Conservation (phyloP, 805 yeast species). For the Lachancea dasiensis region DNA sequence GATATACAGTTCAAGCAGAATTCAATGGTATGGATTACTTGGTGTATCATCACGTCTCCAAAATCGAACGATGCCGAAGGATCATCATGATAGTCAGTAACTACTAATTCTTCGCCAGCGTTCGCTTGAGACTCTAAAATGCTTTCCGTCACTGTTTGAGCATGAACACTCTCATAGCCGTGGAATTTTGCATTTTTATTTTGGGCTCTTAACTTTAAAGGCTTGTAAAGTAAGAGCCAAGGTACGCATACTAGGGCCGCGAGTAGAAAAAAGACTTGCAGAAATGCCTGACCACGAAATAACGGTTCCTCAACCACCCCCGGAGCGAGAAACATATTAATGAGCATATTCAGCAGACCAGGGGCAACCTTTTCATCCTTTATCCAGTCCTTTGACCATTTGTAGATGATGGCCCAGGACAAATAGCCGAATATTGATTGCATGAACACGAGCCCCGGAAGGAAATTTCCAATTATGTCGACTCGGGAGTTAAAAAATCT, state of each 20-base stretch:
- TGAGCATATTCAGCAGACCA: conserved; percentile 87
- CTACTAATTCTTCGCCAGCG: conserved; percentile 42
- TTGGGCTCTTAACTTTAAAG: conserved; percentile 59
- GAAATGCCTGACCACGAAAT: conserved; percentile 68
- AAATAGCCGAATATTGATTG: conserved; percentile 94
- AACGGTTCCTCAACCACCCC: conserved; percentile 79
- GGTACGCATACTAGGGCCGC: conserved; percentile 90
- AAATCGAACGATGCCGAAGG: conserved; percentile 52
- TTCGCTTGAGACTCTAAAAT: conserved; percentile 38
- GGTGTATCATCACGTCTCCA: conserved; percentile 95
- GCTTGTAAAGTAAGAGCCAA: conserved; percentile 81
- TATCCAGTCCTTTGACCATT: conserved; percentile 93
- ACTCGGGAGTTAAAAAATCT: conserved; percentile 59
- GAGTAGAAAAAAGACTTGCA: conserved; percentile 66
- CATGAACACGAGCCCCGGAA: conserved; percentile 93
- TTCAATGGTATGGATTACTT: conserved; percentile 95
- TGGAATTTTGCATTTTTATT: conserved; percentile 40
- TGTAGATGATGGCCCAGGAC: conserved; percentile 78
- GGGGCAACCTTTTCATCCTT: conserved; percentile 77
- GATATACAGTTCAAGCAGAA: conserved; percentile 95
- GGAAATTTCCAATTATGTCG: conserved; percentile 86
- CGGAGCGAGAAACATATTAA: conserved; percentile 91
- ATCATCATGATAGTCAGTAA: conserved; percentile 42
- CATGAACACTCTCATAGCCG: conserved; percentile 40
- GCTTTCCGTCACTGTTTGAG: conserved; percentile 29